phyloP scores from a whole-genome alignment of 2,329 filamentous ascomycete species.

The Westerdykella sp. region DNA sequence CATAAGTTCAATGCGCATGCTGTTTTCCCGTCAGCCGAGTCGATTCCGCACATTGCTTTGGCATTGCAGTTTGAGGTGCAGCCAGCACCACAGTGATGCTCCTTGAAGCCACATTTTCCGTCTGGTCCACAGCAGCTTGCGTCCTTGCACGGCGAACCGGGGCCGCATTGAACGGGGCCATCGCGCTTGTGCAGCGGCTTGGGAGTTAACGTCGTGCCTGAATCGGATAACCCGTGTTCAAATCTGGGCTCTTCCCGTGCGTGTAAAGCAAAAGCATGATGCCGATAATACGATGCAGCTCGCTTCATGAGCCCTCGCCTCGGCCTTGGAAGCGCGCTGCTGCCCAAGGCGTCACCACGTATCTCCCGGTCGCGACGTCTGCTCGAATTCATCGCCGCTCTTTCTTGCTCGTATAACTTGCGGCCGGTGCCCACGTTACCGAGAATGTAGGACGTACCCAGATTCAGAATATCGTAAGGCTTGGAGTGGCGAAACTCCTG shows the following conservation, averaged over 20 bases:
- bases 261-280: not conserved
- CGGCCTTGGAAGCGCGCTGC: not conserved
- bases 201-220: not conserved
- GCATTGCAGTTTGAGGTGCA: constrained; percentile 31
- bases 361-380: too few species aligned
- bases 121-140: constrained; percentile 4
- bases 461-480: constrained; percentile 1
- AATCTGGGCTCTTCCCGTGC: not conserved
- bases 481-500: not conserved
- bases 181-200: constrained; percentile 5
- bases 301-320: not conserved
- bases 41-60: constrained; percentile 30
- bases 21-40: constrained; percentile 7
- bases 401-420: not conserved
- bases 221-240: not conserved
- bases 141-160: constrained; percentile 5
- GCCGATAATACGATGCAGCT: not conserved
- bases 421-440: constrained; percentile 1
- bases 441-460: constrained; percentile 6
- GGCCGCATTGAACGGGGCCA: constrained; percentile 9
- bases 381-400: not conserved
- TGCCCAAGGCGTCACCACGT: not conserved
- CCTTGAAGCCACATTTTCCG: constrained; percentile 3
- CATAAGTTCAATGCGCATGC: constrained; percentile 11
- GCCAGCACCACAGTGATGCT: constrained; percentile 1